phyloP scores from a whole-genome alignment of 2,329 filamentous ascomycete species.

The Juglanconis sp. region DNA sequence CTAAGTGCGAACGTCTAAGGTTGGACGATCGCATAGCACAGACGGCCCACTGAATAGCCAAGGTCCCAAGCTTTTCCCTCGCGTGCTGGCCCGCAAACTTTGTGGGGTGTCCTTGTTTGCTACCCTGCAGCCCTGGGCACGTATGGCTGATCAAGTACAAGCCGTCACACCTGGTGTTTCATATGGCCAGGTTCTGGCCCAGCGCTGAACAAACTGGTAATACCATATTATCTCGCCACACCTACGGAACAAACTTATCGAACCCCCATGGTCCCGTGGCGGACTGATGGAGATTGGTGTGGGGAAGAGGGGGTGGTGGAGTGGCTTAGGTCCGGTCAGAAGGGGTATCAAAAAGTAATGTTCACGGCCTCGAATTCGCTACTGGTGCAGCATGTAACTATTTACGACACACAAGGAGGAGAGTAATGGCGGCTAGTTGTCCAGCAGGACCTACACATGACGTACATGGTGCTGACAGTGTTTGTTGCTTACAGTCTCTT shows the following conservation, averaged over 20 bases:
- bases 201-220: too few relatives aligned
- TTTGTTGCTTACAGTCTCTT: background rate
- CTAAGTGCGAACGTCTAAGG: background rate
- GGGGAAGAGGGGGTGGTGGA: background rate
- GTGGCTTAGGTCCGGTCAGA: background rate
- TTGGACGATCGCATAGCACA: background rate
- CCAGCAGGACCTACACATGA: background rate
- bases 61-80: background rate
- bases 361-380: too few relatives aligned
- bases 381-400: too few relatives aligned
- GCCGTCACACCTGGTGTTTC: conserved; percentile 16
- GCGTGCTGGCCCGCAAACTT: background rate
- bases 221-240: too few relatives aligned
- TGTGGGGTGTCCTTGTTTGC: background rate
- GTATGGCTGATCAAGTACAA: conserved; percentile 15
- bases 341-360: background rate
- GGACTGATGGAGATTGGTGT: background rate
- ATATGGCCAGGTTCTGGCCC: background rate
- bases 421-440: background rate
- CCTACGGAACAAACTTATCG: background rate
- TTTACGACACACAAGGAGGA: too few relatives aligned
- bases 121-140: conserved; percentile 1
- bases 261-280: background rate
- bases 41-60: conserved; percentile 10
- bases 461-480: background rate